Evolutionary conservation across 768 basidiomycete genomes (phyloP).

Genomic region (Dioszegia crocea): DNA sequence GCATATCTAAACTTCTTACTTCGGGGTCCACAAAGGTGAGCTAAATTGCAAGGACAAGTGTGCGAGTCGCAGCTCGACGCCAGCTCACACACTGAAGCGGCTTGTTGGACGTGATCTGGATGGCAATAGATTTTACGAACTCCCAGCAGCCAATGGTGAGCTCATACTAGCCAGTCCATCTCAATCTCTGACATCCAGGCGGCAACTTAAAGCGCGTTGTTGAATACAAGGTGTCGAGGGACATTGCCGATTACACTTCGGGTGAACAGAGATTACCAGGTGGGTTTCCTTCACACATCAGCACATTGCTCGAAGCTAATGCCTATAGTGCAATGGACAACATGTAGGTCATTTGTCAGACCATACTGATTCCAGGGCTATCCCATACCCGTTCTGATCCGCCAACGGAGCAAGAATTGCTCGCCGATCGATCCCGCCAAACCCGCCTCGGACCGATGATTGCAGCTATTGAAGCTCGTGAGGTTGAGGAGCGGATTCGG

Average conservation of each 20-base stretch:
- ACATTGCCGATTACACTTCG: slow-evolving; percentile 37
- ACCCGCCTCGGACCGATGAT: slow-evolving; percentile 24
- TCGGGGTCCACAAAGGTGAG: slow-evolving; percentile 11
- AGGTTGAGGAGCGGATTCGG: slow-evolving; percentile 38
- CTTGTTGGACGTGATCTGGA: slow-evolving; percentile 35
- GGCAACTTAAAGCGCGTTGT: slow-evolving; percentile 36
- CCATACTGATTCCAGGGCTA: slow-evolving; percentile 28
- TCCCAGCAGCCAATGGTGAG: slow-evolving; percentile 26
- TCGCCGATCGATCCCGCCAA: slow-evolving; percentile 24
- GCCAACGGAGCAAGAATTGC: slow-evolving; percentile 29
- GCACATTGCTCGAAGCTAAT: too few relatives aligned
- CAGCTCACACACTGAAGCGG: slow-evolving; percentile 13
- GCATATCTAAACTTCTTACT: neutral
- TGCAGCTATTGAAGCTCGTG: slow-evolving; percentile 34
- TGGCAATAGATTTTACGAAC: slow-evolving; percentile 39
- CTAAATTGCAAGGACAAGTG: neutral
- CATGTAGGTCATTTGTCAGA: slow-evolving; percentile 22
- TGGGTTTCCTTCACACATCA: slow-evolving; percentile 22
- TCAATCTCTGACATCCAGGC: slow-evolving; percentile 12
- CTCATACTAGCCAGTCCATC: neutral
- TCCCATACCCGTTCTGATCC: slow-evolving; percentile 39
- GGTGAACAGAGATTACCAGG: slow-evolving; percentile 30
- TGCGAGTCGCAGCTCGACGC: too few relatives aligned
- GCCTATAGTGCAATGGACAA: slow-evolving; percentile 43
- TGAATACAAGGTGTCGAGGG: slow-evolving; percentile 30